Evolutionary conservation across 164 flowering plant species (phyloP).

Genomic region (Macadamia tetraphylla): DNA sequence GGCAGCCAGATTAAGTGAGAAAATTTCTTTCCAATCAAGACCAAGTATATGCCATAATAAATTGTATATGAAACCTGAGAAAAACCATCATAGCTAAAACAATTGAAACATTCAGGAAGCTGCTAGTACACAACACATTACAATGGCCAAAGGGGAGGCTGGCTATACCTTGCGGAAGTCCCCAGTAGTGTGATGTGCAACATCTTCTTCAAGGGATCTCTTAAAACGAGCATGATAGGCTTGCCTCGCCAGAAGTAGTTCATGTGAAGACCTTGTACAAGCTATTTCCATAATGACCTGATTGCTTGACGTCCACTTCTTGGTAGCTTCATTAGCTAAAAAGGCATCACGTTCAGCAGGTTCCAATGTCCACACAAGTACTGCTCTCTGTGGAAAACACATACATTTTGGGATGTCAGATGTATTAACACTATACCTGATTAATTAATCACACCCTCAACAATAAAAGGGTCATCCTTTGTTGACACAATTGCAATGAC

Average conservation of each 20-base stretch:
- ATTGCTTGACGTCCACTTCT: conserved; percentile 38
- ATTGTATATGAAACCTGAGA: too few species aligned
- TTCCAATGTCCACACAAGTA: conserved; percentile 58
- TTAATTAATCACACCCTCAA: background rate
- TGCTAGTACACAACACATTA: background rate
- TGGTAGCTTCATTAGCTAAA: conserved; percentile 60
- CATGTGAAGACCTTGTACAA: conserved; percentile 57
- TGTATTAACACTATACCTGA: background rate
- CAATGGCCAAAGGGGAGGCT: background rate
- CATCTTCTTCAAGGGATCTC: conserved; percentile 84
- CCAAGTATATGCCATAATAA: too few species aligned
- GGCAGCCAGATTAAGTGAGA: too few species aligned
- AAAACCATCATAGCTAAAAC: background rate
- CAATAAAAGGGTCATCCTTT: too few species aligned
- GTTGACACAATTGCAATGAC: background rate
- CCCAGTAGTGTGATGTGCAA: conserved; percentile 58
- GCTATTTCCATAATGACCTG: conserved; percentile 67
- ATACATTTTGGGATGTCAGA: background rate
- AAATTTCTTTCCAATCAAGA: too few species aligned
- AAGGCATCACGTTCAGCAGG: conserved; percentile 76
- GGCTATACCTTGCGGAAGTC: conserved; percentile 62
- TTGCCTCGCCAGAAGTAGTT: conserved; percentile 49
- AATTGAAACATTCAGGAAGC: background rate
- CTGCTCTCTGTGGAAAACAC: conserved; percentile 32
- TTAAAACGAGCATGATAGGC: conserved; percentile 68